Evolutionary conservation across 371 early-diverging fungal species (phyloP), one percentile per base, ranked within the genome.

Genomic region (Choanephora cucurbitarum): DNA sequence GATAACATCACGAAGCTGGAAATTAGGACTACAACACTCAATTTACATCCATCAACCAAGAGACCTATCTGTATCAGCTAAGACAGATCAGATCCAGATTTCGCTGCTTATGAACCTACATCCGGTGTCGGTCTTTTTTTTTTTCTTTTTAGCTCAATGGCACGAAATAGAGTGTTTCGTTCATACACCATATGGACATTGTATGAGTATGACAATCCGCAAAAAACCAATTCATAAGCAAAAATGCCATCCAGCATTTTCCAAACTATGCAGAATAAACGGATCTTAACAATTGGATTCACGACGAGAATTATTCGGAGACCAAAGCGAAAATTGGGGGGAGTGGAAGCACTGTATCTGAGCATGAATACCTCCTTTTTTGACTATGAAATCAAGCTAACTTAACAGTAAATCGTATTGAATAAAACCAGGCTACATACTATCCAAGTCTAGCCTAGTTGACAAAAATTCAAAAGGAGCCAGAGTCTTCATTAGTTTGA

Each of bases 101-200:
- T n/a, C n/a, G n/a, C 57, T 57, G 49, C 49, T 57, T 57, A 43
- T 57, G 49, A 57, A n/a, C n/a, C n/a, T n/a, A n/a, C 19, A 57
- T 44, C 50, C 49, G n/a, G 43, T 50, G 44, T 42, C 57, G 34
- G 34, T 57, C n/a, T n/a, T n/a, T n/a, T n/a, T n/a, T n/a, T n/a
- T n/a, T n/a, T n/a, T n/a, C n/a, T 44, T 49, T 50, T 57, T 49
- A 57, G 50, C 44, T 49, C 44, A 49, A 44, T 49, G 49, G 57
- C 37, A 56, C 17, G 37, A 24, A 43, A 57, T 49, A 57, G 43
- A 49, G 24, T 22, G 50, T 57, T 57, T 44, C 50, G 44, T 17
- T 44, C 57, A 57, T 57, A 49, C 22, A 49, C 34, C 34, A 34
- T 49, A 28, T 57, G 57, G 57, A 49, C 49, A 49, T 49, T 48